Evolutionary conservation across 1,139 yeast species (phyloP), one percentile per base, ranked within the genome.

Genomic region (Taphrina confusa): DNA sequence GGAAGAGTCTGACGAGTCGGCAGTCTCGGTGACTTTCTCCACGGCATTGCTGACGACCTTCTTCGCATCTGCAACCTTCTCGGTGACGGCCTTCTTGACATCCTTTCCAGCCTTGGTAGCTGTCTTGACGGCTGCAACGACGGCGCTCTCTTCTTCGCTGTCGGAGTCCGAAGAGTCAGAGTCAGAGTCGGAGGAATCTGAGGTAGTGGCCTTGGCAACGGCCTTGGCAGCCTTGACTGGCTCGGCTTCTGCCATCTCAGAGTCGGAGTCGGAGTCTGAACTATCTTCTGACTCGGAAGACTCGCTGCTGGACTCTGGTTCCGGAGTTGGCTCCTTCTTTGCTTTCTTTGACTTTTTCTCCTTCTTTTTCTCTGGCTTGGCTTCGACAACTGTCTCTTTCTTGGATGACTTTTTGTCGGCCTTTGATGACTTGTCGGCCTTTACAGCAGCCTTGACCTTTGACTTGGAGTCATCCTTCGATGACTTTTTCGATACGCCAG

Each of bases 141-240:
- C 70, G 65, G 69, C 73, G 61, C 72, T 69, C 58, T 68, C 73
- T 69, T 75, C 73, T 40, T 60, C 63, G 8, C 46, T 45, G 40
- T 33, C 39, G 8, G 62, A 62, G 30, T 54, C 61, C 1, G 62
- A 62, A 25, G 64, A 59, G 23, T 52, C 63, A 22, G 54, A 45
- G 42, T 51, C 57, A 27, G 56, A 44, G 12, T 30, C 50, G 6
- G 54, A 36, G 18, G 55, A 36, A 2, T 46, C 51, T 64, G 59
- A 33, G 66, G 50, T 51, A 25, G 61, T 42, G 14, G 46, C 28
- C 46, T 61, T 58, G 49, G 65, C 52, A 63, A 33, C 42, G 11
- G 52, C 58, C 37, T 44, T 44, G 51, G 39, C 44, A 16, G 33
- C 65, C 63, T 66, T 66, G 60, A 65, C 66, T 40, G 66, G 69